Evolutionary conservation across 2,329 filamentous ascomycete species (phyloP).

Genomic region (Hypoxylon rubiginosum): DNA sequence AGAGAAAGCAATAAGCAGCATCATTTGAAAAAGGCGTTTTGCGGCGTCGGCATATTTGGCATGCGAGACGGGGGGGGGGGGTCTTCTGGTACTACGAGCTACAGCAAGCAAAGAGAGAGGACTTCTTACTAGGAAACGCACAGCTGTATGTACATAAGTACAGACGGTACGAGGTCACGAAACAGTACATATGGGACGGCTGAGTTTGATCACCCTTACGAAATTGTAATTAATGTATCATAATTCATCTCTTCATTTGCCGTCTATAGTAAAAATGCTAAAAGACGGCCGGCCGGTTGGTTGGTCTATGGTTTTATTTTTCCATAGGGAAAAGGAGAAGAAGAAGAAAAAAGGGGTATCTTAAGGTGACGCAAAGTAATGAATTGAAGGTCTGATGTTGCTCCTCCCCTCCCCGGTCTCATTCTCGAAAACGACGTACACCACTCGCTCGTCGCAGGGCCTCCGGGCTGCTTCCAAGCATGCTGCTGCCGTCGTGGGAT

Average conservation of each 20-base stretch:
- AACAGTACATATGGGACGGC: slow-evolving; percentile 24
- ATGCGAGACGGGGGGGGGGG: neutral
- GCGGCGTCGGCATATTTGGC: neutral
- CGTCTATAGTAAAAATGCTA: slow-evolving; percentile 40
- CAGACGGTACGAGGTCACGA: slow-evolving; percentile 35
- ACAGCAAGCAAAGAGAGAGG: too few relatives aligned
- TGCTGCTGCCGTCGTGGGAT: slow-evolving; percentile 70
- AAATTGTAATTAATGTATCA: slow-evolving; percentile 50
- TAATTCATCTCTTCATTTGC: slow-evolving; percentile 47
- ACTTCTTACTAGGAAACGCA: too few relatives aligned
- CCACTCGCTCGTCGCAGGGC: slow-evolving; percentile 53
- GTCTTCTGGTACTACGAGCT: too few relatives aligned
- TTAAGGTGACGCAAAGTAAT: slow-evolving; percentile 35
- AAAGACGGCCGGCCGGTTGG: slow-evolving; percentile 13
- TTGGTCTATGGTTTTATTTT: slow-evolving; percentile 8
- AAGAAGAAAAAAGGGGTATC: slow-evolving; percentile 43
- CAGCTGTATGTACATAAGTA: slow-evolving; percentile 22
- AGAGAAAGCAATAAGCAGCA: neutral
- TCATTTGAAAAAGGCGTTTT: slow-evolving; percentile 11
- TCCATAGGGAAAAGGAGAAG: slow-evolving; percentile 32
- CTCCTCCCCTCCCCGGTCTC: neutral
- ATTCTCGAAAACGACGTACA: slow-evolving; percentile 41
- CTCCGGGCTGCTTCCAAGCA: slow-evolving; percentile 68
- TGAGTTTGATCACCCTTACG: slow-evolving; percentile 21
- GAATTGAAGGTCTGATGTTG: neutral